These are phyloP conservation scores for Exophiala spinifera DNA, from an alignment of 2,329 filamentous ascomycete species.

Conservation along the genomic window DNA sequence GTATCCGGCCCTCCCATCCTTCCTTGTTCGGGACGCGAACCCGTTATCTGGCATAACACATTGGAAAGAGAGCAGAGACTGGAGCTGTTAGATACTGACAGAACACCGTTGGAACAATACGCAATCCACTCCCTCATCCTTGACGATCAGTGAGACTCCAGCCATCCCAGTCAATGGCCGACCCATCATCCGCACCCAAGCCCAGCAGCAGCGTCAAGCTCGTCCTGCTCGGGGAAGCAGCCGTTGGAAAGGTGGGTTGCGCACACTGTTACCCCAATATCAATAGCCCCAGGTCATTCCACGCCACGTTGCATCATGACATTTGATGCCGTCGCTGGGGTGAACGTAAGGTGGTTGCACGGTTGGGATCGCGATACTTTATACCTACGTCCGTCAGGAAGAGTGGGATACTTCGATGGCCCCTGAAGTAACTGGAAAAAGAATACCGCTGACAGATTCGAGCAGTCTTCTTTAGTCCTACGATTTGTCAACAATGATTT, in stretches of 20 bases:
- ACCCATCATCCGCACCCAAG: conserved; percentile 71
- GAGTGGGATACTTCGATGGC: background rate
- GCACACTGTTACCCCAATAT: conserved; percentile 10
- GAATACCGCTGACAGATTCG: conserved; percentile 19
- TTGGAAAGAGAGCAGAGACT: background rate
- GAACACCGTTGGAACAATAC: background rate
- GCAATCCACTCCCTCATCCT: background rate
- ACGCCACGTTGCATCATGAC: conserved; percentile 1
- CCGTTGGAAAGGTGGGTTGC: conserved; percentile 84
- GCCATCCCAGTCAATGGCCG: conserved; percentile 57
- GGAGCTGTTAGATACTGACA: background rate
- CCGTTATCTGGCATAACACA: background rate
- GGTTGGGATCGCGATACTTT: conserved; percentile 19
- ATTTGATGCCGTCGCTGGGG: background rate
- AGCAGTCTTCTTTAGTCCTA: conserved; percentile 88
- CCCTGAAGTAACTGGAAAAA: background rate
- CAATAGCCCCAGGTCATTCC: conserved; percentile 17
- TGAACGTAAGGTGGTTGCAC: conserved; percentile 8
- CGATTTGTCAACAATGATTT: conserved; percentile 99
- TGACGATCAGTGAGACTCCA: background rate
- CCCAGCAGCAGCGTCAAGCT: conserved; percentile 99
- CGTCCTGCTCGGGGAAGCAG: conserved; percentile 93
- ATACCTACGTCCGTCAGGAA: conserved; percentile 12
- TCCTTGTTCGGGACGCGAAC: no score
- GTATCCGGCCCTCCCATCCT: no score